Evolutionary conservation across 768 basidiomycete genomes (phyloP).

Genomic region (Paxillus rubicundulus): DNA sequence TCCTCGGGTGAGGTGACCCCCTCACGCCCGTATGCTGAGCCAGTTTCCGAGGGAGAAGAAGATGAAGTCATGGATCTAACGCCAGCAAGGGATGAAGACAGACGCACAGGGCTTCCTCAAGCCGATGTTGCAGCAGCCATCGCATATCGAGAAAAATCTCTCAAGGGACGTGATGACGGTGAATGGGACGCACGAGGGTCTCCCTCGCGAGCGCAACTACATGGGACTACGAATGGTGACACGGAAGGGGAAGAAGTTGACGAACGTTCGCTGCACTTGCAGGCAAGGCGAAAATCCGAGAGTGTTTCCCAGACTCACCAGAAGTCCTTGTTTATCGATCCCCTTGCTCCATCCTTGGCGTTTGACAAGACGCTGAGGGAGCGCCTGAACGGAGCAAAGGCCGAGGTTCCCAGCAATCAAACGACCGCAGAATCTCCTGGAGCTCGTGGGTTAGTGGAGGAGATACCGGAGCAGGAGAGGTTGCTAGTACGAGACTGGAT

Average conservation of each 20-base stretch:
- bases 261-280: constrained; percentile 40
- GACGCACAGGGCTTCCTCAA: constrained; percentile 71
- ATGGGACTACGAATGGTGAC: constrained; percentile 19
- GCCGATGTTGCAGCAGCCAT: constrained; percentile 80
- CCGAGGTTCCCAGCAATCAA: constrained; percentile 24
- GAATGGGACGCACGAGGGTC: constrained; percentile 6
- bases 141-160: constrained; percentile 78
- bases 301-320: constrained; percentile 20
- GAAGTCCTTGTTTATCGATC: constrained; percentile 68
- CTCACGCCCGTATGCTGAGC: constrained; percentile 67
- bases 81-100: constrained; percentile 79
- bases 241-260: constrained; percentile 30
- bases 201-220: constrained; percentile 12
- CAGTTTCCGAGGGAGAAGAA: constrained; percentile 93
- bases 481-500: constrained; percentile 64
- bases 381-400: constrained; percentile 45
- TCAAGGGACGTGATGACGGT: constrained; percentile 45
- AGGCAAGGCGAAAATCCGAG: constrained; percentile 21
- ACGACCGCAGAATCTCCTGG: constrained; percentile 22
- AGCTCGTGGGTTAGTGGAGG: constrained; percentile 37
- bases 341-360: constrained; percentile 74
- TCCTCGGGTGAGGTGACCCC: constrained; percentile 45
- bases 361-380: constrained; percentile 85
- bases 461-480: constrained; percentile 46
- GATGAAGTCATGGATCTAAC: constrained; percentile 69